These are phyloP conservation scores for Pseudogymnoascus sp. DNA, from an alignment of 2,329 filamentous ascomycete species.

Conservation along the genomic window DNA sequence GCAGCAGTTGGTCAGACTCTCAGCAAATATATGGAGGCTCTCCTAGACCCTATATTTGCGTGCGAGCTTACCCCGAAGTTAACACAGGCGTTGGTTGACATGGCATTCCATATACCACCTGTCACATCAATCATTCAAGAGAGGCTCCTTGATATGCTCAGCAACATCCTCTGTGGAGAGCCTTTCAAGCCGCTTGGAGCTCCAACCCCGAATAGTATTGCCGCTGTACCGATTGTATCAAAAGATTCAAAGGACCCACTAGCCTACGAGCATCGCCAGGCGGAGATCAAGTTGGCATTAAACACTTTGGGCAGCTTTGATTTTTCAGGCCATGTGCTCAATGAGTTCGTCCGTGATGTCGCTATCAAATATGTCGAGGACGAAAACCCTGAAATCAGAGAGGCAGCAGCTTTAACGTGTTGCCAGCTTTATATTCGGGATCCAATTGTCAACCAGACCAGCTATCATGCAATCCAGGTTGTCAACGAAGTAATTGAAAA, in stretches of 20 bases:
- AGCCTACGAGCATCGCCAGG: slow-evolving; percentile 71
- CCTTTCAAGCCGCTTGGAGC: slow-evolving; percentile 89
- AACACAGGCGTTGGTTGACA: slow-evolving; percentile 91
- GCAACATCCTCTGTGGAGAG: slow-evolving; percentile 83
- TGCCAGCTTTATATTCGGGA: slow-evolving; percentile 96
- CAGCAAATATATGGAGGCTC: slow-evolving; percentile 95
- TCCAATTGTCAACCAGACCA: slow-evolving; percentile 96
- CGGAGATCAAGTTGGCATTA: slow-evolving; percentile 85
- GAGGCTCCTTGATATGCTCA: slow-evolving; percentile 86
- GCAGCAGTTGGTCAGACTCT: slow-evolving; percentile 92
- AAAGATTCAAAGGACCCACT: slow-evolving; percentile 81
- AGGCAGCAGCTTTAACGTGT: slow-evolving; percentile 90
- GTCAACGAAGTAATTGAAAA: slow-evolving; percentile 98
- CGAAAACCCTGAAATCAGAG: slow-evolving; percentile 85
- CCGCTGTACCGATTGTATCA: slow-evolving; percentile 71
- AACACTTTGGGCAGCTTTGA: slow-evolving; percentile 98
- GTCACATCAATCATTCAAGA: slow-evolving; percentile 92
- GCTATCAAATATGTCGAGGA: slow-evolving; percentile 97
- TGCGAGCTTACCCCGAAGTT: slow-evolving; percentile 91
- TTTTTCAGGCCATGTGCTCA: slow-evolving; percentile 84
- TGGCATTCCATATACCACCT: slow-evolving; percentile 97
- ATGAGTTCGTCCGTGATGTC: slow-evolving; percentile 97
- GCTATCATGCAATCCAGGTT: slow-evolving; percentile 91
- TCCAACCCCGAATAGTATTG: slow-evolving; percentile 72
- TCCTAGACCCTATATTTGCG: slow-evolving; percentile 93